Base-by-base conservation (phyloP, 805 yeast genomes). In the Tetrapisispora arboricola region DNA sequence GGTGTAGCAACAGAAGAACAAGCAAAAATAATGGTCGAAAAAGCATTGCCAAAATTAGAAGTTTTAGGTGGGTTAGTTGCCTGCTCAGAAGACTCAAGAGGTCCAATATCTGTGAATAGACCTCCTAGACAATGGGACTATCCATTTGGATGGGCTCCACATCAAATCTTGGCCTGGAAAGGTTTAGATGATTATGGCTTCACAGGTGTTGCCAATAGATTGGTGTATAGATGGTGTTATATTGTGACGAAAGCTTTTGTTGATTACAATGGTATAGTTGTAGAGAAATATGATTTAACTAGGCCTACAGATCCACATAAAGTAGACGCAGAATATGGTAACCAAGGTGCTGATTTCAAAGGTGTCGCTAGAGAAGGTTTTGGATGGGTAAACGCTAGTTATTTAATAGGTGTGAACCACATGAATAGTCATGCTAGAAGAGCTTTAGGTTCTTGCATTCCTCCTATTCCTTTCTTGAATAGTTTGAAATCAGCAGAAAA, bases 121-220 rank as follows among this genome's bases (percentile, higher is more conserved):
- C 96, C 94, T n/a, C 75, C 81, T 13, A 71, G 97, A 60, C 98
- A 90, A 64, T 90, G 98, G 98, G 98, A 90, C 61, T 92, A 81
- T 60, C 98, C 98, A 2, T 85, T 67, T 55, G 97, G 97, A 1
- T 90, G 98, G 98, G 96, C 97, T 0, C 97, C 98, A 2, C 97
- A 92, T 57, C 98, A 90, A 62, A 84, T 90, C 15, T 60, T 90
- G 40, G 90, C 95, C 1, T 90, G 98, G 98, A 74, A 73, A 36
- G 97, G 96, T 0, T 68, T 90, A 28, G 51, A 60, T 21, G 73
- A 78, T 42, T 92, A 90, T 57, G 90, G 88, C 0, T 84, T 69
- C 55, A 59, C 57, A 3, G 75, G 70, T 5, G 74, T 75, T 17
- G 79, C 90, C 1, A 69, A 78, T 42, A 66, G 97, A 46, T 64